Percentiles rank a stretch among this genome's conserved stretches.
Evolutionary conservation across 371 early-diverging fungal species (phyloP).

Genomic region (Actinomortierella wolfii): DNA sequence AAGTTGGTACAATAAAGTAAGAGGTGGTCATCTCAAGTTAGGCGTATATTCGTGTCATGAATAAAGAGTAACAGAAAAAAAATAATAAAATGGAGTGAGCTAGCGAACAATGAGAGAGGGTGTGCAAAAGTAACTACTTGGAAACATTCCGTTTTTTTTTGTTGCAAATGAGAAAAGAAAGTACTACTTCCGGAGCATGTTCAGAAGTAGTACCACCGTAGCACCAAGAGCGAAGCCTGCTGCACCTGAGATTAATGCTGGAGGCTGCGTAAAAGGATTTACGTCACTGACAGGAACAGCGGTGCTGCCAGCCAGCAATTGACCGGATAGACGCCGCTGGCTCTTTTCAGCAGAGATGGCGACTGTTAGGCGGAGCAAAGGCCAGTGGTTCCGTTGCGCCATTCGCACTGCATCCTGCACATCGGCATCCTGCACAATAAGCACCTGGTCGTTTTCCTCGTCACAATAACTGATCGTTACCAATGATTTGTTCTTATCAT

Average conservation of each 20-base stretch:
- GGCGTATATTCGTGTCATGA: too few relatives aligned
- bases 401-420: constrained; percentile 77
- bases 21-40: too few relatives aligned
- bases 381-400: constrained; percentile 59
- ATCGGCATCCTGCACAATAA: constrained; percentile 67
- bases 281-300: background rate
- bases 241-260: background rate
- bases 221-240: constrained; percentile 1
- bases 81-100: too few relatives aligned
- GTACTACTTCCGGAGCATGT: background rate
- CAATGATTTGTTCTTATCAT: constrained; percentile 44
- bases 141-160: too few relatives aligned
- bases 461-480: constrained; percentile 71
- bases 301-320: background rate
- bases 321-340: background rate
- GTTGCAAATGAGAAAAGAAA: too few relatives aligned
- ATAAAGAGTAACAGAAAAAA: too few relatives aligned
- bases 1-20: too few relatives aligned
- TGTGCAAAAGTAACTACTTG: too few relatives aligned
- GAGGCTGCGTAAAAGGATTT: background rate
- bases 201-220: background rate
- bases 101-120: too few relatives aligned
- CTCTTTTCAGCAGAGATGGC: constrained; percentile 12
- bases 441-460: constrained; percentile 80
- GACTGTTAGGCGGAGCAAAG: constrained; percentile 31